These are phyloP conservation scores for Ceratocystis variospora DNA, from an alignment of 2,329 filamentous ascomycete species.

Conservation along the genomic window DNA sequence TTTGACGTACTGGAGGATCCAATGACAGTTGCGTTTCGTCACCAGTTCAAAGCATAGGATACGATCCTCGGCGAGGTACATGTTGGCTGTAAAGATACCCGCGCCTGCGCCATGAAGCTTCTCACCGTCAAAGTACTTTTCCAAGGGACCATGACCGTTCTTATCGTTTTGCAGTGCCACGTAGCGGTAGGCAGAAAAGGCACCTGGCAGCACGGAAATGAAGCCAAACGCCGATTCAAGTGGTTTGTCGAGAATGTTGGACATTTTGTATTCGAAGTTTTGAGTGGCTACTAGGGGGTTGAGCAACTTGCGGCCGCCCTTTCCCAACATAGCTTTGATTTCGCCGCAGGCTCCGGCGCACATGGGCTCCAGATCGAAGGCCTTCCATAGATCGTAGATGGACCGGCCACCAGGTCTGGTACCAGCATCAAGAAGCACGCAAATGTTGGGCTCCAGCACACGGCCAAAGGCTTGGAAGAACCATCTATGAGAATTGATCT, in stretches of 20 bases:
- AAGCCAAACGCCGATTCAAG: conserved; percentile 95
- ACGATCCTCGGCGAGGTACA: conserved; percentile 97
- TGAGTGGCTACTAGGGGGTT: conserved; percentile 93
- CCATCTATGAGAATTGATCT: conserved; percentile 99
- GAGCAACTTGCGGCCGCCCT: conserved; percentile 69
- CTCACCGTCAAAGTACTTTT: conserved; percentile 95
- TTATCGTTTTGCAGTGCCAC: conserved; percentile 94
- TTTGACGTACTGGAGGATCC: conserved; percentile 97
- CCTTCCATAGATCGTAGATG: conserved; percentile 97
- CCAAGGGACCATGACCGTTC: conserved; percentile 77
- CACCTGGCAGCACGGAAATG: conserved; percentile 89
- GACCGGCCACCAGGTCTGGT: conserved; percentile 88
- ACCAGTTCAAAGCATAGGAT: conserved; percentile 98
- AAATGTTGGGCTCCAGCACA: conserved; percentile 89
- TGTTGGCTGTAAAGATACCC: conserved; percentile 96
- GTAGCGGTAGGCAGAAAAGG: conserved; percentile 96
- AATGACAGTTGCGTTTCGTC: conserved; percentile 91
- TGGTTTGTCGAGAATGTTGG: conserved; percentile 96
- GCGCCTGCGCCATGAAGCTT: conserved; percentile 86
- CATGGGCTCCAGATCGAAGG: conserved; percentile 94
- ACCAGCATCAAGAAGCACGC: conserved; percentile 88
- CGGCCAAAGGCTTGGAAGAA: conserved; percentile 96
- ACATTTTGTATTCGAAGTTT: conserved; percentile 99
- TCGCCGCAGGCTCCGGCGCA: conserved; percentile 95
- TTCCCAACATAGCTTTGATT: conserved; percentile 93